phyloP scores from a whole-genome alignment of 345 rosid species.

The Luvunga scandens region DNA sequence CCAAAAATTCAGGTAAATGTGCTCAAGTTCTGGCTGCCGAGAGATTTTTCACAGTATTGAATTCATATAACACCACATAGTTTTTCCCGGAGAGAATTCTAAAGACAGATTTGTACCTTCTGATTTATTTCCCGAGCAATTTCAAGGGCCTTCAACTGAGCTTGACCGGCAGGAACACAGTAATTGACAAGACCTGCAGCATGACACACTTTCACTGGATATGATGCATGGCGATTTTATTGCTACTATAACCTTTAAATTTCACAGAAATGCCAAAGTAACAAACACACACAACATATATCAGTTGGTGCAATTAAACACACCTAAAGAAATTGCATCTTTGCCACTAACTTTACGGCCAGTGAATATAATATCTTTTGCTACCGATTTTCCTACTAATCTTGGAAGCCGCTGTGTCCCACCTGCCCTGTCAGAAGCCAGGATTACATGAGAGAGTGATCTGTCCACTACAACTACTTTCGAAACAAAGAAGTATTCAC shows the following conservation, averaged over 20 bases:
- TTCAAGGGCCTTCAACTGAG: slow-evolving; percentile 73
- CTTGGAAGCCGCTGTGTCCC: slow-evolving; percentile 93
- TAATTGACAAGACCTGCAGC: slow-evolving; percentile 71
- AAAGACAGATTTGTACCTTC: slow-evolving; percentile 41
- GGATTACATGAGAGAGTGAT: slow-evolving; percentile 12
- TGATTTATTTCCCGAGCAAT: slow-evolving; percentile 77
- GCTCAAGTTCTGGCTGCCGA: neutral
- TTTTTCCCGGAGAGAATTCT: neutral
- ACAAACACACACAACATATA: neutral
- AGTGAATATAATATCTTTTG: slow-evolving; percentile 86
- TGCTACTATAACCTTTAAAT: too few relatives aligned
- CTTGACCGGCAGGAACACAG: slow-evolving; percentile 69
- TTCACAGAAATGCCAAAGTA: neutral
- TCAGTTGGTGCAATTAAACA: slow-evolving; percentile 5
- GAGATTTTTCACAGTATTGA: neutral
- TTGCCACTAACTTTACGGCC: slow-evolving; percentile 69
- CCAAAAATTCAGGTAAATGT: neutral
- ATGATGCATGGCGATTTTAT: neutral
- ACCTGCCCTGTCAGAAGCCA: slow-evolving; percentile 63
- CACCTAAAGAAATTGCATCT: slow-evolving; percentile 71
- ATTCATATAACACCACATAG: neutral
- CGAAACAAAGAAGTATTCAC: neutral
- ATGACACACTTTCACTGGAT: neutral
- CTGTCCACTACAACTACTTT: neutral
- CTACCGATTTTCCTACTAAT: slow-evolving; percentile 71